phyloP scores from a whole-genome alignment of 164 flowering plant species.

The Akebia trifoliata region DNA sequence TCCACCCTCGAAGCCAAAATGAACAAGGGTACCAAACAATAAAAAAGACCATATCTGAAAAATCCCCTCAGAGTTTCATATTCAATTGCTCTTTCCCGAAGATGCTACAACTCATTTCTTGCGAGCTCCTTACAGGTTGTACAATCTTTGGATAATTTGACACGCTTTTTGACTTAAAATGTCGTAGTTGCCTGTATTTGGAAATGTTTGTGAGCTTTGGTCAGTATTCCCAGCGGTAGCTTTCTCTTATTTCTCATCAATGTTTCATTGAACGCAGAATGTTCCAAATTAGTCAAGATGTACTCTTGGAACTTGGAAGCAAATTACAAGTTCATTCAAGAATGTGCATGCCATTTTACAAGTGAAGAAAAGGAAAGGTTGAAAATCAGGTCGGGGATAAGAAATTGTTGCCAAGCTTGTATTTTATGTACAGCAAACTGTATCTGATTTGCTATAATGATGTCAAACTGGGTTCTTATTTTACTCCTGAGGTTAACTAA shows the following conservation, averaged over 20 bases:
- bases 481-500: no score
- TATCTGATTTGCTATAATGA: no score
- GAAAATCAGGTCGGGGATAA: background rate
- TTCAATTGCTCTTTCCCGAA: conserved; percentile 12
- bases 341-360: no score
- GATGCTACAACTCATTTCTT: background rate
- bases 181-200: background rate
- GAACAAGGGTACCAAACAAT: conserved; percentile 18
- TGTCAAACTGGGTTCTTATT: no score
- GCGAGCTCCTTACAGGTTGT: background rate
- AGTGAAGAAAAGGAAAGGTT: no score
- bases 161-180: background rate
- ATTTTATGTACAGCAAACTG: conserved; percentile 38
- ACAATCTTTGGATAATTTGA: background rate
- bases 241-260: background rate
- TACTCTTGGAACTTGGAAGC: background rate
- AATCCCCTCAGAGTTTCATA: background rate
- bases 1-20: conserved; percentile 57
- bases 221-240: background rate
- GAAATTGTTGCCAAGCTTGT: conserved; percentile 23
- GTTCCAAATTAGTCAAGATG: background rate
- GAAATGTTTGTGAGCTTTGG: conserved; percentile 2
- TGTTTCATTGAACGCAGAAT: background rate
- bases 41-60: background rate
- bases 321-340: no score